Evolutionary conservation across 129 eudicot species (phyloP).

Genomic region (Scalesia atractyloides): DNA sequence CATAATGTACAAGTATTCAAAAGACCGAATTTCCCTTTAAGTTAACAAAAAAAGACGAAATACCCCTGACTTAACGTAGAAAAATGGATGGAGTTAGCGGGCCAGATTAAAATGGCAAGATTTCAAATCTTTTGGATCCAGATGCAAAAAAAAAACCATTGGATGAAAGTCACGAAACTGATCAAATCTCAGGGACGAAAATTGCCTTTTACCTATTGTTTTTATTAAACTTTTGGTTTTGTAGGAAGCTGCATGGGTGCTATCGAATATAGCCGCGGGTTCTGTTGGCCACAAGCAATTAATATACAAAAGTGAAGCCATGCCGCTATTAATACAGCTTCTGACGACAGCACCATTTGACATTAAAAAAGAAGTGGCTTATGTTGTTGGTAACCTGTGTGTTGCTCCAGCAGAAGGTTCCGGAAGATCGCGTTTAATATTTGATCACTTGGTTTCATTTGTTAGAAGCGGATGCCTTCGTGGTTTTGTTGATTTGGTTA

Average conservation of each 20-base stretch:
- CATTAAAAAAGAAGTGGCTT: conserved; percentile 86
- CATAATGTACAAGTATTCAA: too few species aligned
- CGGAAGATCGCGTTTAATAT: conserved; percentile 66
- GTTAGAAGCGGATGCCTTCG: conserved; percentile 79
- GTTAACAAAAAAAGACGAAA: too few species aligned
- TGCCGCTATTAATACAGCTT: conserved; percentile 55
- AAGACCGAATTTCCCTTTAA: too few species aligned
- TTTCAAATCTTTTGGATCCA: too few species aligned
- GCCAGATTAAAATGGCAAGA: too few species aligned
- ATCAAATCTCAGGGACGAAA: too few species aligned
- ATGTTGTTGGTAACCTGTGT: conserved; percentile 89
- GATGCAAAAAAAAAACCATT: too few species aligned
- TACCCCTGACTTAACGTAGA: too few species aligned
- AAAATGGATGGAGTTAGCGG: too few species aligned
- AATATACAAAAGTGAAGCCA: conserved; percentile 71
- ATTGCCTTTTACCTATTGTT: background rate
- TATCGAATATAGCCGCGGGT: conserved; percentile 95
- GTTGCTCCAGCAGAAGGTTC: conserved; percentile 79
- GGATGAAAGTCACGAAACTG: too few species aligned
- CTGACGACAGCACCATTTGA: conserved; percentile 76
- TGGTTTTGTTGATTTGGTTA: conserved; percentile 80
- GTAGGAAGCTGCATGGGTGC: conserved; percentile 99
- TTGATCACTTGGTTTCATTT: conserved; percentile 85
- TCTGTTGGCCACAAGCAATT: conserved; percentile 71
- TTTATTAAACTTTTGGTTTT: conserved; percentile 13